Conservation (phyloP, 805 yeast species). For the Candida tallmaniae region DNA sequence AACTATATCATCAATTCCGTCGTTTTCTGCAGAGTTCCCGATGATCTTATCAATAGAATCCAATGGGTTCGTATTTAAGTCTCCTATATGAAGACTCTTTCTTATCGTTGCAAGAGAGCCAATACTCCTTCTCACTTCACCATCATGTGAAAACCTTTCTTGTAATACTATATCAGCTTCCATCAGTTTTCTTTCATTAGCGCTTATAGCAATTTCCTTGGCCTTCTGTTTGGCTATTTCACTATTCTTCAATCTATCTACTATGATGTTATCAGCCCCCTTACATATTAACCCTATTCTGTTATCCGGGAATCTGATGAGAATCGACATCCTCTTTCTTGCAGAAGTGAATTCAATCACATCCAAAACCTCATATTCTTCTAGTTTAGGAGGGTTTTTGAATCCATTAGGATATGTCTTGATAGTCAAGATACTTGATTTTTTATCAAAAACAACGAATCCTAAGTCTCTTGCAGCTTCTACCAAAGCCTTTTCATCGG, state of each 20-base stretch:
- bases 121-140: constrained; percentile 19
- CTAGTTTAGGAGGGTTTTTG: constrained; percentile 56
- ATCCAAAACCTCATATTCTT: constrained; percentile 71
- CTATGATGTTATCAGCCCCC: constrained; percentile 91
- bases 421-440: constrained; percentile 54
- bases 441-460: constrained; percentile 70
- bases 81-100: constrained; percentile 21
- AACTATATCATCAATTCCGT: constrained; percentile 52
- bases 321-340: constrained; percentile 92
- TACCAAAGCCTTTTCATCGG: constrained; percentile 92
- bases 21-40: constrained; percentile 40
- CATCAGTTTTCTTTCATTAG: constrained; percentile 60
- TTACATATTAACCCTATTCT: constrained; percentile 78
- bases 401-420: constrained; percentile 84
- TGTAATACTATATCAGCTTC: constrained; percentile 76
- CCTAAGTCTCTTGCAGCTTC: constrained; percentile 96
- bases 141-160: constrained; percentile 40
- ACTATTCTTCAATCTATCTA: constrained; percentile 62
- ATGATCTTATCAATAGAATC: constrained; percentile 50
- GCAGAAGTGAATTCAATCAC: constrained; percentile 80
- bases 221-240: constrained; percentile 61
- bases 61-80: constrained; percentile 16
- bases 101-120: constrained; percentile 30
- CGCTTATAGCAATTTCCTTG: constrained; percentile 52
- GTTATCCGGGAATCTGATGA: constrained; percentile 72